Evolutionary conservation across 2,329 filamentous ascomycete genomes (phyloP), one percentile per base, ranked within the genome.

Genomic region (Coleophoma cylindrospora): DNA sequence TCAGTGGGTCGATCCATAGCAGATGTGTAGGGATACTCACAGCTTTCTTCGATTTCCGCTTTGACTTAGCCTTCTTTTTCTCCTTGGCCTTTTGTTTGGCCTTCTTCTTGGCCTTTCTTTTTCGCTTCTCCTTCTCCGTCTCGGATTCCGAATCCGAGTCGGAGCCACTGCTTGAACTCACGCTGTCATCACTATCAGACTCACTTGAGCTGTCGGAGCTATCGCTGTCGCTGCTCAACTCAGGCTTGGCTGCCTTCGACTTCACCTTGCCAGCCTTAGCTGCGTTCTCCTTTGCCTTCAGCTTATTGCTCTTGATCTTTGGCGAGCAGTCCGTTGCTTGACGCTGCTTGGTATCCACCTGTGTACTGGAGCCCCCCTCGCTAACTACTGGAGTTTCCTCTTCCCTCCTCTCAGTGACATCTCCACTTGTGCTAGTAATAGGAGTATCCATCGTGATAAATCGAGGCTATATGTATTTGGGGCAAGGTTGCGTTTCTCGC

Each of bases 41-140:
- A 56, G 61, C 60, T 61, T 68, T 64, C 47, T 60, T 66, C 8
- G 66, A 57, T 50, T 67, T 69, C 40, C 64, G 61, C 61, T 69
- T 74, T 40, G 66, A 68, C 60, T 70, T 72, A 4, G 60, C 55
- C 54, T 71, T 73, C 46, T 59, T 58, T 55, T 66, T 66, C 8
- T 61, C 60, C 48, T 62, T 62, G 13, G 57, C 51, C 47, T 58
- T 61, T 51, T 64, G 59, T 48, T 67, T 69, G 10, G 62, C 62
- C 57, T 68, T 71, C 49, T 53, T 61, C 50, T 62, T 64, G 19
- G 63, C 59, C 48, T 70, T 70, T 47, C 66, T 59, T 46, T 64
- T 64, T 49, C 53, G 53, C 54, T 63, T 64, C 45, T 69, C 64
- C 54, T 63, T 56, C 43, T 65, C 62, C 2, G 58, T 61, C 32